These are phyloP conservation scores for Vigna trinervia DNA, from an alignment of 306 rosid species.

Conservation along the genomic window DNA sequence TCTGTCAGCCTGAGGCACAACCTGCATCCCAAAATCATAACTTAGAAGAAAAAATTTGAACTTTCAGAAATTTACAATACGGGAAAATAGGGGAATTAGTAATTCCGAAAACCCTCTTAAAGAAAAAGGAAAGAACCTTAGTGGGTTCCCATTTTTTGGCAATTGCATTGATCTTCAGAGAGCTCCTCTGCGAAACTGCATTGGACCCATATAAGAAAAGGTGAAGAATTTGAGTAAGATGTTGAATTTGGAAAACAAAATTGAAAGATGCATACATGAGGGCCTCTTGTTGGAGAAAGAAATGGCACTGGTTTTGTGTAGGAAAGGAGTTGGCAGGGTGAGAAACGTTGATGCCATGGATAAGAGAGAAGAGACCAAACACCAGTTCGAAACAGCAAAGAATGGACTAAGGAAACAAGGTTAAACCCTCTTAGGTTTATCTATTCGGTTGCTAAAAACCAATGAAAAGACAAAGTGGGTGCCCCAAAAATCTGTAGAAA, in stretches of 20 bases:
- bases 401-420: not conserved
- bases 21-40: constrained; percentile 57
- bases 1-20: constrained; percentile 92
- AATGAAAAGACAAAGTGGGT: not conserved
- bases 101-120: not conserved
- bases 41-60: not conserved
- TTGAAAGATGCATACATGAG: constrained; percentile 43
- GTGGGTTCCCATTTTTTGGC: constrained; percentile 76
- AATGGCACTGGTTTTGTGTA: constrained; percentile 48
- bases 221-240: not conserved
- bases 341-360: constrained; percentile 85
- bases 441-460: not conserved
- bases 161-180: constrained; percentile 63
- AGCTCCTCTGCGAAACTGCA: constrained; percentile 63
- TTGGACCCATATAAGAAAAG: constrained; percentile 36
- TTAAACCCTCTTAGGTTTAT: constrained; percentile 46
- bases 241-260: constrained; percentile 20
- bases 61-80: too few relatives aligned
- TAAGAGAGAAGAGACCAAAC: constrained; percentile 34
- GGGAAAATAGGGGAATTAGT: not conserved
- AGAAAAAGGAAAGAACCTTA: constrained; percentile 30
- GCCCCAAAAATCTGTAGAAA: not conserved
- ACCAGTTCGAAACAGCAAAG: not conserved
- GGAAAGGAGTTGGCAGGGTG: constrained; percentile 59
- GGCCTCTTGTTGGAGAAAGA: constrained; percentile 55